Base-by-base conservation (phyloP, 805 yeast genomes). In the Candida fluviatilis region DNA sequence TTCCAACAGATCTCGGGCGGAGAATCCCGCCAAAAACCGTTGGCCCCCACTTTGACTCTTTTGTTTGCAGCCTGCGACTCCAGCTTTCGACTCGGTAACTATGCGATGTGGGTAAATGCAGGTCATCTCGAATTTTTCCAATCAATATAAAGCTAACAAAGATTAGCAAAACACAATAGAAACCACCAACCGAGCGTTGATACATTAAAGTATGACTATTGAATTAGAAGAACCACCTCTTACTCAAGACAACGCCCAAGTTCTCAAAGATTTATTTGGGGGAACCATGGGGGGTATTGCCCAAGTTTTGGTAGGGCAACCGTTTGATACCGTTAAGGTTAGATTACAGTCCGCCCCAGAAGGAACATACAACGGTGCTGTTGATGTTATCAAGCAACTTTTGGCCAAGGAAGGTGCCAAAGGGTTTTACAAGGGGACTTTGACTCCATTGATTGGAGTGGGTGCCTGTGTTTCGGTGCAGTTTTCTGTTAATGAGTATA, bases 381-480 rank as follows among this genome's bases (percentile, higher is more conserved):
- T 77, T 40, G 95, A 88, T 50, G 96, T 88, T 8, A 80, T 89
- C 15, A 75, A 75, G 54, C 73, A 79, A 49, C 69, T 93, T 39
- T 31, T 91, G 27, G 69, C 71, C 29, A 57, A 58, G 36, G 71
- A 66, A 43, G 73, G 72, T 4, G 51, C 63, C 13, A 54, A 50
- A 27, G 74, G 70, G 0, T 67, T 69, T 46, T 69, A 68, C 46
- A 69, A 68, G 43, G 74, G 74, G 14, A 66, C 74, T 15, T 63
- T 69, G 52, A 69, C 73, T 11, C 72, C 73, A 5, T 60, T 67
- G 48, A 55, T 69, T 30, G 74, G 74, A 5, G 73, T 91, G n/a
- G 99, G 99, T 36, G 96, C 95, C 0, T 90, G 97, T 71, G 97
- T 93, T 10, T 86, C 96, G 6, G 85, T 91, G 29, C 99, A 93